Evolutionary conservation across 495 filamentous ascomycete species (phyloP), one percentile per base, ranked within the genome.

Genomic region (Hypoxylon cercidicola): DNA sequence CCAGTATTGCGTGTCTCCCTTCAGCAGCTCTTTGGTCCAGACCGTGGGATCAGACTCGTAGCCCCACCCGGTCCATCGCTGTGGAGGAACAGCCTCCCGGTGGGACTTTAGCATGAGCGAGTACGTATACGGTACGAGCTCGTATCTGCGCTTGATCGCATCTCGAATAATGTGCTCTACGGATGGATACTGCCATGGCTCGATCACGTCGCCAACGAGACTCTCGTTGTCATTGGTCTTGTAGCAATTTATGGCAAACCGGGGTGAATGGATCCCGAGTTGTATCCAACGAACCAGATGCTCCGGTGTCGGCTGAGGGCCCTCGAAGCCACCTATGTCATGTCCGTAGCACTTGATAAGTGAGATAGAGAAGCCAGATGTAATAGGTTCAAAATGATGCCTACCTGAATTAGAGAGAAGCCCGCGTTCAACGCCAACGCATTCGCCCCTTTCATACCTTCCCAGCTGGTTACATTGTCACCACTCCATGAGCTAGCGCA

Each of bases 171-270:
- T 66, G 0, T 81, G 84, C 0, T 83, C 82, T 53, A 86, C 83
- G 53, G 87, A 83, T 0, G 87, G 85, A 67, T 90, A 89, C 86
- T 89, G 89, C 84, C 85, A 90, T 1, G 87, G 88, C 72, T 89
- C 88, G 55, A 90, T 91, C 10, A 91, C 87, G 4, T 89, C 87
- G 12, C 87, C 88, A 54, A 86, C 76, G 2, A 78, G 75, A 67
- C 82, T 89, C 65, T 89, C 82, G 9, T 82, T 75, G 1, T 81
- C 78, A 9, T 83, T 82, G 4, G 88, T 90, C 73, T 90, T 90
- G 82, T 87, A 90, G 72, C 87, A 90, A 75, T 90, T 90, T 78
- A 90, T 90, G 6, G 88, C 85, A 70, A 89, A 90, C 5, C 87
- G 87, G 3, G 86, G 80, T 13, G 87, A 88, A 76, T 89, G 82